Evolutionary conservation across 2,329 filamentous ascomycete species (phyloP).

Genomic region (Hypoxylon sp.): DNA sequence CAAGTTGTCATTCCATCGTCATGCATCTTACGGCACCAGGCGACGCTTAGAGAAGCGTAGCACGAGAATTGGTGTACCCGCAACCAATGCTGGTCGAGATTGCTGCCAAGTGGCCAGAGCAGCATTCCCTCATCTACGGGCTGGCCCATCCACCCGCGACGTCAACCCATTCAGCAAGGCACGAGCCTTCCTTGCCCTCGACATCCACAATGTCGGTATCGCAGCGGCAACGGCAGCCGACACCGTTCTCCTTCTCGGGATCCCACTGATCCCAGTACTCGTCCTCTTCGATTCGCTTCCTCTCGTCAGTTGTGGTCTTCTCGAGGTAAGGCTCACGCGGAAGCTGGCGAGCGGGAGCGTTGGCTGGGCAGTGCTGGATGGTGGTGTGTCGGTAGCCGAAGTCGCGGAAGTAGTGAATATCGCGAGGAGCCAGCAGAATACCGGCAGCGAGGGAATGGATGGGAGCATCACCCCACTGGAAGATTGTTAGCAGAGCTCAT

Average conservation of each 20-base stretch:
- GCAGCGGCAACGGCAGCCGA: slow-evolving; percentile 94
- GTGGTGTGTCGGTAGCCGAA: slow-evolving; percentile 98
- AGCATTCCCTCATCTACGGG: slow-evolving; percentile 34
- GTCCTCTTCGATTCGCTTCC: slow-evolving; percentile 88
- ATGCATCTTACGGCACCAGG: slow-evolving; percentile 17
- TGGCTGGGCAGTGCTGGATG: slow-evolving; percentile 97
- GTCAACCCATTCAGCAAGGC: slow-evolving; percentile 94
- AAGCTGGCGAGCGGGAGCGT: slow-evolving; percentile 88
- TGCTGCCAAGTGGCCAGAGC: slow-evolving; percentile 4
- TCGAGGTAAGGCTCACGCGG: slow-evolving; percentile 82
- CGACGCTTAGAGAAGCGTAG: slow-evolving; percentile 4
- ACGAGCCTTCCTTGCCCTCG: slow-evolving; percentile 96
- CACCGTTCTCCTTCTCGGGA: slow-evolving; percentile 89
- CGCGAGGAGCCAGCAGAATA: slow-evolving; percentile 77
- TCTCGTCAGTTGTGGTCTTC: slow-evolving; percentile 79
- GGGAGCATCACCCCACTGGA: slow-evolving; percentile 95
- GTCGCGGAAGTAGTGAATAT: slow-evolving; percentile 99
- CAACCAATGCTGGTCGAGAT: slow-evolving; percentile 6
- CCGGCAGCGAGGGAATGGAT: slow-evolving; percentile 97
- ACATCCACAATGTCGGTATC: slow-evolving; percentile 98
- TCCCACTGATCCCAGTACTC: slow-evolving; percentile 95
- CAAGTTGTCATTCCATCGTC: slow-evolving; percentile 34
- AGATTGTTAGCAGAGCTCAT: slow-evolving; percentile 46
- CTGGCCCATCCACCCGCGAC: slow-evolving; percentile 90
- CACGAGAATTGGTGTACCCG: slow-evolving; percentile 22